Evolutionary conservation across 768 basidiomycete genomes (phyloP), one percentile per base, ranked within the genome.

Genomic region (Russula olivacea): DNA sequence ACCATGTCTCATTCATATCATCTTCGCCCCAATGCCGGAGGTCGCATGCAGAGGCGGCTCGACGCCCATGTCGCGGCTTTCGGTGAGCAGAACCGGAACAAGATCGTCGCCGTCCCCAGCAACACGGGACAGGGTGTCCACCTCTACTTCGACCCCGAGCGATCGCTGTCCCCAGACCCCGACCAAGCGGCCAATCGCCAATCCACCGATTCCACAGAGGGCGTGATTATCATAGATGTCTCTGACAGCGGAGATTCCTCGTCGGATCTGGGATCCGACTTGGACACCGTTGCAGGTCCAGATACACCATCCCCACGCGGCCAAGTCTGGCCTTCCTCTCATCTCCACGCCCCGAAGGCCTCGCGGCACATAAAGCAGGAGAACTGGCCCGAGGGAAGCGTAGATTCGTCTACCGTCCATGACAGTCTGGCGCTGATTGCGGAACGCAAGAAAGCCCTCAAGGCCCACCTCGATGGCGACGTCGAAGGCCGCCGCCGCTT

Each of bases 11-110:
- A 51, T 41, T 12, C 4, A 8, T 62, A 62, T 6, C 8, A 56
- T 45, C 61, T 62, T 17, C 61, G 61, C 49, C 55, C 55, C 28
- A 61, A 55, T 15, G 54, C 17, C 10, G 52, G 45, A n/a, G 49
- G 49, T 9, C 49, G 49, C 40, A 28, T 57, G 17, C 54, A 61
- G 23, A 57, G 41, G 49, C 55, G 48, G 21, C 15, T 51, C n/a
- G 23, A 62, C 15, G 32, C 61, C 30, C 17, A 49, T 17, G 55
- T 61, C 36, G 61, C 61, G 4, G 48, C 48, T 6, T 56, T 51
- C 28, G 55, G 61, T 21, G 49, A 50, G 48, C 47, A 57, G 38
- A 61, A 61, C 55, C 28, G 30, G 40, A 41, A 49, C 55, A 51
- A 49, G 17, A 56, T 61, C 21, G 7, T 40, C 4, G 55, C 61